Percentiles rank a stretch among this genome's conserved stretches.
phyloP scores from a whole-genome alignment of 805 yeast genomes.

The Nakazawaea populi region DNA sequence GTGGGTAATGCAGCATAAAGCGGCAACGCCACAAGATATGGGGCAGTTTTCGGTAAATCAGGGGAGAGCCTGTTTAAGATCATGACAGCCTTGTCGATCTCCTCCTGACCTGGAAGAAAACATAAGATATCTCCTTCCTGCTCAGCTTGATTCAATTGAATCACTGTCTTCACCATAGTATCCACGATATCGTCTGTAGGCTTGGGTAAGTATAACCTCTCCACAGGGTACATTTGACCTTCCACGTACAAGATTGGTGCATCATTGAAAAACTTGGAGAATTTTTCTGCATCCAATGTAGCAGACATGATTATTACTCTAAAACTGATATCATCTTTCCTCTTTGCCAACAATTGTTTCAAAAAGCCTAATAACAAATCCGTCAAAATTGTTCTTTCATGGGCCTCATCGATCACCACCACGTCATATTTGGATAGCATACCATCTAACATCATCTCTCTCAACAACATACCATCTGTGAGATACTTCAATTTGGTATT shows the following conservation, averaged over 20 bases:
- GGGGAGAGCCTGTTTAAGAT: constrained; percentile 57
- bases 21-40: constrained; percentile 71
- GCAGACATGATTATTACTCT: constrained; percentile 91
- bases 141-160: constrained; percentile 76
- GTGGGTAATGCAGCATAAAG: constrained; percentile 94
- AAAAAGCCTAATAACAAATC: constrained; percentile 87
- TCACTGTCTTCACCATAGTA: constrained; percentile 62
- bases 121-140: constrained; percentile 87
- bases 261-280: constrained; percentile 66
- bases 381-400: constrained; percentile 89
- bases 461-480: constrained; percentile 95
- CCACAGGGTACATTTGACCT: constrained; percentile 86
- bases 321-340: constrained; percentile 56
- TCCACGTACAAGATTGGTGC: constrained; percentile 86
- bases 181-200: constrained; percentile 83
- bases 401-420: constrained; percentile 92
- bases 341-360: constrained; percentile 52
- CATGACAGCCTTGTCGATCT: constrained; percentile 79
- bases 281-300: constrained; percentile 86
- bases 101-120: constrained; percentile 95
- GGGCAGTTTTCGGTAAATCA: constrained; percentile 67
- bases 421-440: constrained; percentile 61
- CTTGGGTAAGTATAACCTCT: constrained; percentile 55
- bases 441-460: constrained; percentile 82
- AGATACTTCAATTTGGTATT: constrained; percentile 74